phyloP scores from a whole-genome alignment of 2,329 filamentous ascomycete species.

The Penicillium expansum region DNA sequence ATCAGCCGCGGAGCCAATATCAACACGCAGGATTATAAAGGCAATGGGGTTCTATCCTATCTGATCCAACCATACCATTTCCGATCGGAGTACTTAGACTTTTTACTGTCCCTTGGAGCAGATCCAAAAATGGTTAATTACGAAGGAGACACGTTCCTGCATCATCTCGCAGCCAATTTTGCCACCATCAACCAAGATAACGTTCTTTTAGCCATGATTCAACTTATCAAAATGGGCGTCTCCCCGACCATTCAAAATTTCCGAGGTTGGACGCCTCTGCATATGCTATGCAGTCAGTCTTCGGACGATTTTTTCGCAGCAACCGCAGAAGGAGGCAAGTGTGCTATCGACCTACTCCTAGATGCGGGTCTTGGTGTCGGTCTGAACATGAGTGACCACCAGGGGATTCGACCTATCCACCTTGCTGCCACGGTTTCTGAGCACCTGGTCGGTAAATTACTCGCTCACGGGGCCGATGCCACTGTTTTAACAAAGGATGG shows the following conservation, averaged over 20 bases:
- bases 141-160: constrained; percentile 16
- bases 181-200: constrained; percentile 5
- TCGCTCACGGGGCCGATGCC: constrained; percentile 16
- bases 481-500: constrained; percentile 16
- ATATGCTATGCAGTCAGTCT: constrained; percentile 13
- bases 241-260: constrained; percentile 5
- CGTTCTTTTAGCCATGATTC: not conserved
- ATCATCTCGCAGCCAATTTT: constrained; percentile 11
- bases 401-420: constrained; percentile 21
- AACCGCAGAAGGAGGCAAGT: constrained; percentile 1
- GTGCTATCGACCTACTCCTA: constrained; percentile 14
- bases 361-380: constrained; percentile 5
- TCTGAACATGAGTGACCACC: constrained; percentile 15
- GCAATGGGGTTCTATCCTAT: constrained; percentile 14
- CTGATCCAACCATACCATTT: constrained; percentile 1
- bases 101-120: constrained; percentile 15
- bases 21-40: constrained; percentile 18
- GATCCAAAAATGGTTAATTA: constrained; percentile 15
- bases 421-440: constrained; percentile 19
- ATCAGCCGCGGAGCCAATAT: constrained; percentile 14
- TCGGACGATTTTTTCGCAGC: constrained; percentile 8
- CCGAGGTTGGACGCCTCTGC: constrained; percentile 17
- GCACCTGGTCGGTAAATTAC: constrained; percentile 15
- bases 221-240: not conserved
- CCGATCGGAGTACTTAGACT: constrained; percentile 1